These are phyloP conservation scores for Aspergillus aculeatus DNA, from an alignment of 2,329 filamentous ascomycete species.

Conservation along the genomic window DNA sequence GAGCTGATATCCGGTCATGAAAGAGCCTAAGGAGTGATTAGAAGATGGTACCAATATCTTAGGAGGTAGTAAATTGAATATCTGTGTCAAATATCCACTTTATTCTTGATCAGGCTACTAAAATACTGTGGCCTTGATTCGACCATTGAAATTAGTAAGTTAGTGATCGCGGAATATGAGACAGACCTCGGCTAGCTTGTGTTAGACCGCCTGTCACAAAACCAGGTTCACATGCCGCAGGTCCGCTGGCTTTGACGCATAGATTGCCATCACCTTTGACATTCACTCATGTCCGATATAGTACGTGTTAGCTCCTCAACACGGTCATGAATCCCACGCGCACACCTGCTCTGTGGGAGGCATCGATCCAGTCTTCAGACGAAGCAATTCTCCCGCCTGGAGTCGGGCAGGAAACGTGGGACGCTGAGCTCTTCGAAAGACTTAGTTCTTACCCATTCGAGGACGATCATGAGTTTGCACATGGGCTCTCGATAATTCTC, in stretches of 20 bases:
- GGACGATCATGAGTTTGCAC: slow-evolving; percentile 46
- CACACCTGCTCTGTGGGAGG: background rate
- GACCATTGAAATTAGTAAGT: background rate
- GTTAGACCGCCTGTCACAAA: background rate
- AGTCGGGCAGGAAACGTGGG: background rate
- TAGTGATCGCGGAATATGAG: background rate
- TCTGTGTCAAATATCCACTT: no score
- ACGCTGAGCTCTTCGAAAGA: slow-evolving; percentile 28
- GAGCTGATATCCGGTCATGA: background rate
- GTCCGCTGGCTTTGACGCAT: background rate
- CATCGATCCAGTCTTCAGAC: background rate
- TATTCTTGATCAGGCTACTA: no score
- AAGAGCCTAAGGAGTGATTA: no score
- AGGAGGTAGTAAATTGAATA: background rate
- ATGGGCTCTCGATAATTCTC: slow-evolving; percentile 49
- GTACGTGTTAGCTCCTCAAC: background rate
- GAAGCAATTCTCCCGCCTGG: background rate
- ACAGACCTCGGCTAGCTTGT: slow-evolving; percentile 1
- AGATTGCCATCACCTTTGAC: background rate
- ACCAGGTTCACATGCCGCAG: background rate
- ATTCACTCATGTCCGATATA: background rate
- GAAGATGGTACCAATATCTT: background rate
- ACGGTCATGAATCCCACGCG: background rate
- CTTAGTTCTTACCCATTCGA: slow-evolving; percentile 43
- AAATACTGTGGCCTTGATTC: no score